phyloP scores from a whole-genome alignment of 306 rosid genomes.

The Prunus campanulata region DNA sequence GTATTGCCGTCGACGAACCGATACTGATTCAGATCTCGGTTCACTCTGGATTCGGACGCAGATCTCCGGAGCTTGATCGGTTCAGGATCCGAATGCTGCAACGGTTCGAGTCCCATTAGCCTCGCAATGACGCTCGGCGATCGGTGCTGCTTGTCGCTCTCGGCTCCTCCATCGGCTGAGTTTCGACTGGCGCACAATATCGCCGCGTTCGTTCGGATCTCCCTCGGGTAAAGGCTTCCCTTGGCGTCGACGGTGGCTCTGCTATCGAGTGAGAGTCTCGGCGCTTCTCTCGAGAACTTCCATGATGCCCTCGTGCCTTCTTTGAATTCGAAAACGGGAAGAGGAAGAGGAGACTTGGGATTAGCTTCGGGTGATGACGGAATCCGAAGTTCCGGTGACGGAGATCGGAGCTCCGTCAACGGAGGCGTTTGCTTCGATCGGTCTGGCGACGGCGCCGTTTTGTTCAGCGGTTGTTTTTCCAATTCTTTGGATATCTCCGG shows the following conservation, averaged over 20 bases:
- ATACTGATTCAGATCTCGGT: constrained; percentile 59
- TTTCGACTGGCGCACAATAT: constrained; percentile 30
- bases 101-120: constrained; percentile 83
- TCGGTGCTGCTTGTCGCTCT: constrained; percentile 56
- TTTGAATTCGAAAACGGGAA: constrained; percentile 64
- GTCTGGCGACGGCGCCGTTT: constrained; percentile 49
- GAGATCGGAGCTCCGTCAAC: constrained; percentile 37
- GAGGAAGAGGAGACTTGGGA: constrained; percentile 44
- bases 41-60: constrained; percentile 80
- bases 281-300: constrained; percentile 91
- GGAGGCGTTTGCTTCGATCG: constrained; percentile 27
- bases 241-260: constrained; percentile 80
- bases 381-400: constrained; percentile 19
- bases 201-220: constrained; percentile 55
- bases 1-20: constrained; percentile 53
- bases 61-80: constrained; percentile 79
- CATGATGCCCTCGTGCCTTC: constrained; percentile 78
- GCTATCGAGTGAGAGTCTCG: constrained; percentile 87
- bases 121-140: constrained; percentile 92
- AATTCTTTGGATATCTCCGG: constrained; percentile 33
- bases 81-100: constrained; percentile 46
- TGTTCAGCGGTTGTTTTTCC: constrained; percentile 25
- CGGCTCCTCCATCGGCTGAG: constrained; percentile 25
- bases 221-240: constrained; percentile 62
- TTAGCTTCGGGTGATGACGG: constrained; percentile 18